Conservation (phyloP, 179 eudicot species). For the Silene noctiflora region DNA sequence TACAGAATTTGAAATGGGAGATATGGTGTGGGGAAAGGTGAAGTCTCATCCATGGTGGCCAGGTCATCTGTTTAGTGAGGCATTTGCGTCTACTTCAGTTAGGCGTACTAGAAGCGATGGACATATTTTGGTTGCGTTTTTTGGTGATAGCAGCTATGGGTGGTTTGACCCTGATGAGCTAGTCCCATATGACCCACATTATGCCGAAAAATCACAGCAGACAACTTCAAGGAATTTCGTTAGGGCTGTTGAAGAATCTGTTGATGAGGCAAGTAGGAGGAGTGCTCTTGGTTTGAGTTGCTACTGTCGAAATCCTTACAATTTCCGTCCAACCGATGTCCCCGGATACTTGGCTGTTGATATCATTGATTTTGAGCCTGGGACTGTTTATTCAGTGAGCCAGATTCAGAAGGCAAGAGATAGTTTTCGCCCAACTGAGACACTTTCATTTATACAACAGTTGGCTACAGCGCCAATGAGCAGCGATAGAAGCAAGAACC, state of each 20-base stretch:
- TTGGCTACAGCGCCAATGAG: conserved; percentile 57
- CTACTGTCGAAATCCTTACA: conserved; percentile 60
- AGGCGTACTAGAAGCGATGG: conserved; percentile 68
- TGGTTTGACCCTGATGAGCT: conserved; percentile 87
- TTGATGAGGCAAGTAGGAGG: conserved; percentile 72
- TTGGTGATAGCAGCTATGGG: conserved; percentile 94
- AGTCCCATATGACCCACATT: conserved; percentile 65
- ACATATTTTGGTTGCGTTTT: conserved; percentile 81
- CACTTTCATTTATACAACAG: conserved; percentile 53
- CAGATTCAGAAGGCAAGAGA: conserved; percentile 71
- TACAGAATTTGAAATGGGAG: conserved; percentile 62
- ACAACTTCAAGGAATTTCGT: conserved; percentile 48
- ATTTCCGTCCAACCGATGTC: conserved; percentile 53
- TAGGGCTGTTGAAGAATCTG: conserved; percentile 87
- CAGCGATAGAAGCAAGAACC: conserved; percentile 26
- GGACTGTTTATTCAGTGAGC: conserved; percentile 45
- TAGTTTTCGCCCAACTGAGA: conserved; percentile 47
- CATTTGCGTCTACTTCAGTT: conserved; percentile 63
- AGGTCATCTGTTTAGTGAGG: conserved; percentile 67
- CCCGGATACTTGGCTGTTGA: conserved; percentile 69
- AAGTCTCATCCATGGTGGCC: conserved; percentile 99
- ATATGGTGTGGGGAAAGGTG: conserved; percentile 99
- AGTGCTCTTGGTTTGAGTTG: conserved; percentile 75
- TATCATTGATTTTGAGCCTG: conserved; percentile 66
- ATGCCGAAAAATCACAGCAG: conserved; percentile 69